Base-by-base conservation (phyloP, 1,284 basidiomycete species). In the Somion occarium region DNA sequence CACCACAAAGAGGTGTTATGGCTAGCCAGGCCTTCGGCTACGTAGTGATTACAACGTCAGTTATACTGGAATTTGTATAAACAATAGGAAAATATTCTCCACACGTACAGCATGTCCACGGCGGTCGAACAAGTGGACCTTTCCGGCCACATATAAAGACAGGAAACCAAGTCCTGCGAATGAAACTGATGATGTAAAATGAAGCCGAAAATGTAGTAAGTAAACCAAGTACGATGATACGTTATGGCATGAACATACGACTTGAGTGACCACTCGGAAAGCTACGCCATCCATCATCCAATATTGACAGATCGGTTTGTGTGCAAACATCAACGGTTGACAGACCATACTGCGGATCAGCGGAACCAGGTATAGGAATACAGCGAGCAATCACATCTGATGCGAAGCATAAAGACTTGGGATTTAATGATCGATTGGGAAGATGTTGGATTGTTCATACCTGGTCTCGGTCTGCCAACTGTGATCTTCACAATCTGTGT, bases 221-320 rank as follows among this genome's bases (percentile, higher is more conserved):
- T 15, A 34, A 22, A 11, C 12, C 7, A 18, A n/a, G 3, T n/a
- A n/a, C n/a, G n/a, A n/a, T n/a, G n/a, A n/a, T n/a, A n/a, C 23
- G 24, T 11, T n/a, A 37, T 38, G 9, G 37, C 25, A 59, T 5
- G 58, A 53, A 74, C 80, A 39, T 69, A 93, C 81, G 65, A 61
- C 89, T 91, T 1, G 91, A 84, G 70, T 98, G 96, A 0, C 96
- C 96, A 46, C 90, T 93, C 3, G 92, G 92, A 69, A 99, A 98
- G 64, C 90, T 93, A 60, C 91, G 82, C 75, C 94, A 98, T 0
- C 95, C 95, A 64, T 96, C 93, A 26, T 77, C 72, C 59, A 95
- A 67, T 4, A 83, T 76, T 13, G 63, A 56, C 12, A 65, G 61
- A 61, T 91, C 71, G 0, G 75, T 76, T 59, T 85, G 81, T 0